A percentile compares a stretch with the other conserved stretches of the same genome.
phyloP scores from a whole-genome alignment of 2,329 filamentous ascomycete genomes.

The Pseudocercospora fuligena region DNA sequence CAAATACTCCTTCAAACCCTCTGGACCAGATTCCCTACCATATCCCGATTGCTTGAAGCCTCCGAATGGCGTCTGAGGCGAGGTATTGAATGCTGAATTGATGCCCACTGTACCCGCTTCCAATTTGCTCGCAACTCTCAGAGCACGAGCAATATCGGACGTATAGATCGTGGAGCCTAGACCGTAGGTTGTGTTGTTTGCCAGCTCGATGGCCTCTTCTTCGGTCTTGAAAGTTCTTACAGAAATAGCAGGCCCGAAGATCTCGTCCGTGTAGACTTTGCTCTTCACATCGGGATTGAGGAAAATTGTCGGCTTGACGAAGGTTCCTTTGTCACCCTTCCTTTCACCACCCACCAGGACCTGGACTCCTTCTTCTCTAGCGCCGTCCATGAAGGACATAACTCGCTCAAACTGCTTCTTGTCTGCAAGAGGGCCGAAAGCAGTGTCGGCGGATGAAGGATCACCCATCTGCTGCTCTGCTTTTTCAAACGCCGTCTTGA shows the following conservation, averaged over 20 bases:
- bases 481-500: conserved; percentile 38
- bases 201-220: conserved; percentile 42
- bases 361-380: conserved; percentile 28
- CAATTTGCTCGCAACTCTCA: conserved; percentile 48
- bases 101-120: conserved; percentile 65
- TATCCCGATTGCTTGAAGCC: conserved; percentile 18
- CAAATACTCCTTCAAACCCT: conserved; percentile 35
- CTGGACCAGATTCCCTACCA: conserved; percentile 12
- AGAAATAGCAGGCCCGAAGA: conserved; percentile 44
- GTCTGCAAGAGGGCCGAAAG: conserved; percentile 57
- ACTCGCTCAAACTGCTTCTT: conserved; percentile 51
- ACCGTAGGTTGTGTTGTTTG: conserved; percentile 37
- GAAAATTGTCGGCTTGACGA: conserved; percentile 20
- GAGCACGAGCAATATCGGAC: conserved; percentile 59
- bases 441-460: conserved; percentile 33
- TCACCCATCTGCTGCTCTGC: conserved; percentile 34
- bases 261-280: conserved; percentile 39
- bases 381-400: conserved; percentile 37
- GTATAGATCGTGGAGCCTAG: conserved; percentile 67
- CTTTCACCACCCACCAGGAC: conserved; percentile 31
- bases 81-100: conserved; percentile 44
- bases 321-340: conserved; percentile 41
- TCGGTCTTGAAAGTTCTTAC: conserved; percentile 43
- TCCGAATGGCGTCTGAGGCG: conserved; percentile 32
- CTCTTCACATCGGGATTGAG: conserved; percentile 5